Base-by-base conservation (phyloP, 1,139 yeast species). In the Arxiozyma slooffiae region DNA sequence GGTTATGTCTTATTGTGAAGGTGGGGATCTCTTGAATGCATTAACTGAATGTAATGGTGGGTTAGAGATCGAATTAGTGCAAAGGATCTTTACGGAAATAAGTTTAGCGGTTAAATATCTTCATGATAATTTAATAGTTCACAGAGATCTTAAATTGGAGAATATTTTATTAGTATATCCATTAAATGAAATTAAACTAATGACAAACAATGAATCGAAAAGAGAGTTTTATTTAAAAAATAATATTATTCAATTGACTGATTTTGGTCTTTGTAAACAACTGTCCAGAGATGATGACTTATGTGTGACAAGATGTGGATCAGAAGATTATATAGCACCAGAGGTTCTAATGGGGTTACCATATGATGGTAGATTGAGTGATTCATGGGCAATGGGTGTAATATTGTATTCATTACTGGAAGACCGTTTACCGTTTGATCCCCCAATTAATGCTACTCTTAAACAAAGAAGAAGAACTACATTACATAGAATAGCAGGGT, bases 261-360 rank as follows among this genome's bases (percentile, higher is more conserved):
- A 92, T 70, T 82, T 92, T 68, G 98, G 98, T 0, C 74, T 92
- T 26, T 84, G 96, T 16, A 82, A 88, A 59, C 71, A 74, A 50
- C 75, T 90, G 21, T 78, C 77, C 46, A 76, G 78, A 1, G 14
- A 20, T 11, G 72, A 70, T 0, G 73, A 77, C 55, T 60, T 83
- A 51, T 73, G 94, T 30, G 75, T 84, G 2, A 90, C 97, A 0
- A 71, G 97, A 52, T 92, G 98, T 67, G 98, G 98, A 0, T 85
- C 96, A 1, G 96, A 88, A 57, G 97, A 92, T 66, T 92, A 92
- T 60, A 95, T 92, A 2, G 82, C 96, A 0, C 98, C 97, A 0
- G 98, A 92, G 65, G 71, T 92, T 38, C 71, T 92, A 41, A 80
- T 92, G 81, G 97, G 97, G 0, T 74, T 87, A 52, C 82, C 87